Percentiles rank a stretch among this genome's conserved stretches.
phyloP scores from a whole-genome alignment of 805 yeast genomes.

The Yarrowia yakushimensis region DNA sequence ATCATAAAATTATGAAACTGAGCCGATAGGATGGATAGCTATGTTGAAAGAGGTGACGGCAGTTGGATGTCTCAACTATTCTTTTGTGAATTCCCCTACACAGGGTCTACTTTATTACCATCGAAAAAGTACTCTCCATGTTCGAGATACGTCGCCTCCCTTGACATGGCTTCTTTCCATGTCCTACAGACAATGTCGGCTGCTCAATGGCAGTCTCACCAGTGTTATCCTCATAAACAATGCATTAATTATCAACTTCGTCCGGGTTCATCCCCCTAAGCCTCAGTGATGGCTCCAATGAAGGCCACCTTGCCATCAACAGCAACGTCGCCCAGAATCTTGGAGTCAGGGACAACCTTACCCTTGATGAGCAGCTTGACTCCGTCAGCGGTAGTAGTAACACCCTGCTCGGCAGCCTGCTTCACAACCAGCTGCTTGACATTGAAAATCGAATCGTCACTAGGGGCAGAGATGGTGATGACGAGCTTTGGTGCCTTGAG shows the following conservation, averaged over 20 bases:
- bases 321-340: constrained; percentile 24
- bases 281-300: constrained; percentile 15
- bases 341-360: constrained; percentile 26
- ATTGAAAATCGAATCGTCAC: constrained; percentile 11
- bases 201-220: not conserved
- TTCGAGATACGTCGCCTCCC: too few relatives aligned
- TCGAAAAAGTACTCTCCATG: too few relatives aligned
- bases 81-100: too few relatives aligned
- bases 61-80: too few relatives aligned
- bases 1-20: too few relatives aligned
- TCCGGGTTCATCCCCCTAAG: not conserved
- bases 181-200: too few relatives aligned
- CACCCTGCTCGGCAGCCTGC: constrained; percentile 12
- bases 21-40: too few relatives aligned
- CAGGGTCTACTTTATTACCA: too few relatives aligned
- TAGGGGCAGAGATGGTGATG: not conserved
- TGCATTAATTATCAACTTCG: not conserved
- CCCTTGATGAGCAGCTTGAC: constrained; percentile 26
- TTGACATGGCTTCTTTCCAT: too few relatives aligned
- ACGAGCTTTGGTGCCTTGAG: constrained; percentile 20
- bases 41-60: too few relatives aligned
- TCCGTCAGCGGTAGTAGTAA: not conserved
- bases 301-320: constrained; percentile 24
- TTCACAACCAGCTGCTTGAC: constrained; percentile 22
- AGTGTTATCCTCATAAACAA: not conserved